These are phyloP conservation scores for Musa beccarii DNA, from an alignment of 176 grass and related monocot genomes.

Conservation along the genomic window DNA sequence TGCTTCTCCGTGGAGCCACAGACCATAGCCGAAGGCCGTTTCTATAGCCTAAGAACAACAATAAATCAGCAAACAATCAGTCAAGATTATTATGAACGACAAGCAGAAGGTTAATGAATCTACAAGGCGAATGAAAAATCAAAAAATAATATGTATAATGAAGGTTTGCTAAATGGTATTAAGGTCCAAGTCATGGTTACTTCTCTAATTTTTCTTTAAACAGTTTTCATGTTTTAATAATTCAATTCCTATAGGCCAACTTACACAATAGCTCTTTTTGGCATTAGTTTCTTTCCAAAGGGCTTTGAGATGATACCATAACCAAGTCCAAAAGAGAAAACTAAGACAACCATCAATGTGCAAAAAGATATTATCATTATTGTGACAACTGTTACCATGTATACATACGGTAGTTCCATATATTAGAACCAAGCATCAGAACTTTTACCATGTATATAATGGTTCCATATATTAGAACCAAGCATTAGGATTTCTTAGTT, in stretches of 20 bases:
- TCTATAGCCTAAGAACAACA: slow-evolving; percentile 66
- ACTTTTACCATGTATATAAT: too few relatives aligned
- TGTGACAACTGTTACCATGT: not conserved
- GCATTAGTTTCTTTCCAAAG: not conserved
- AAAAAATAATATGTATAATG: not conserved
- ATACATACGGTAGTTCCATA: not conserved
- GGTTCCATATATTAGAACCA: not conserved
- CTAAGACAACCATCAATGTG: not conserved
- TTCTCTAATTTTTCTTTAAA: too few relatives aligned
- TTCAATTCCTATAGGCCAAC: not conserved
- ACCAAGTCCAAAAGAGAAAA: not conserved
- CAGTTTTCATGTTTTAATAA: too few relatives aligned
- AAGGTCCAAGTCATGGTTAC: too few relatives aligned
- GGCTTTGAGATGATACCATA: not conserved
- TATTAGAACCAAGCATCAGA: not conserved
- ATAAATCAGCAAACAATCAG: not conserved
- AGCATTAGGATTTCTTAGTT: too few relatives aligned
- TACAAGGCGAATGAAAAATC: not conserved
- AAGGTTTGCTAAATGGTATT: not conserved
- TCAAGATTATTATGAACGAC: not conserved
- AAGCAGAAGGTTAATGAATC: not conserved
- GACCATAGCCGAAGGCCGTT: slow-evolving; percentile 73
- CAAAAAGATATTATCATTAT: not conserved
- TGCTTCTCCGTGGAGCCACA: slow-evolving; percentile 91
- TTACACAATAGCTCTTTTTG: not conserved